Evolutionary conservation across 495 filamentous ascomycete species (phyloP).

Genomic region (Hypomontagnella monticulosa): DNA sequence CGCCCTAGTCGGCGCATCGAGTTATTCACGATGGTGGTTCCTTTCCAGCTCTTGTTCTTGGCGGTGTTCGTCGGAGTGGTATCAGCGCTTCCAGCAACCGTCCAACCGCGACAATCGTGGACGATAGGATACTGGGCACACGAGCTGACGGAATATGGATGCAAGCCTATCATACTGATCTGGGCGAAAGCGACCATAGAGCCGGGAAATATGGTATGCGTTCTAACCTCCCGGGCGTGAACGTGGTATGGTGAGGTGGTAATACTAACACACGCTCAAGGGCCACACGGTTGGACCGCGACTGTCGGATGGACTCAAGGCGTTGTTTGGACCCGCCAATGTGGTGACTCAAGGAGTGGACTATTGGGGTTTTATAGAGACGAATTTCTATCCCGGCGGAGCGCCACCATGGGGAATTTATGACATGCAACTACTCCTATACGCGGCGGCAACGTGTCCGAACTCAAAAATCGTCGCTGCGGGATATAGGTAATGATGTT

Average conservation of each 20-base stretch:
- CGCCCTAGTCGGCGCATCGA: not conserved
- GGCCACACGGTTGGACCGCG: slow-evolving; percentile 54
- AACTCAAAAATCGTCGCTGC: slow-evolving; percentile 45
- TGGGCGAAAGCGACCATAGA: slow-evolving; percentile 62
- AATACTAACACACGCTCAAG: slow-evolving; percentile 38
- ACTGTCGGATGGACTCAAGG: slow-evolving; percentile 51
- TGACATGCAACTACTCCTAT: slow-evolving; percentile 45
- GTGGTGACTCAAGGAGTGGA: slow-evolving; percentile 53
- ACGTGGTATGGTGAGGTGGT: too few species aligned
- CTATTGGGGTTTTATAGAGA: slow-evolving; percentile 51
- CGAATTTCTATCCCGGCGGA: slow-evolving; percentile 50
- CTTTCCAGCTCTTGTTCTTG: slow-evolving; percentile 15
- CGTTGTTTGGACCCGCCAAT: slow-evolving; percentile 50
- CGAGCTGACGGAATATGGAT: slow-evolving; percentile 54
- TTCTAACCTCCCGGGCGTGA: not conserved
- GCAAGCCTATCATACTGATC: slow-evolving; percentile 55
- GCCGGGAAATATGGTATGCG: slow-evolving; percentile 60
- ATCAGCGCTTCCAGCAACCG: slow-evolving; percentile 30
- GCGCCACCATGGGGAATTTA: slow-evolving; percentile 49
- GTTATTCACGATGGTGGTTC: slow-evolving; percentile 25
- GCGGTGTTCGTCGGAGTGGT: slow-evolving; percentile 20
- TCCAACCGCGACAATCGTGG: slow-evolving; percentile 40
- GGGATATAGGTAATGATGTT: slow-evolving; percentile 39
- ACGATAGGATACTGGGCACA: slow-evolving; percentile 45
- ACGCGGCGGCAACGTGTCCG: slow-evolving; percentile 42